Evolutionary conservation across 2,329 filamentous ascomycete species (phyloP).

Genomic region (Fusarium sarcochroum): DNA sequence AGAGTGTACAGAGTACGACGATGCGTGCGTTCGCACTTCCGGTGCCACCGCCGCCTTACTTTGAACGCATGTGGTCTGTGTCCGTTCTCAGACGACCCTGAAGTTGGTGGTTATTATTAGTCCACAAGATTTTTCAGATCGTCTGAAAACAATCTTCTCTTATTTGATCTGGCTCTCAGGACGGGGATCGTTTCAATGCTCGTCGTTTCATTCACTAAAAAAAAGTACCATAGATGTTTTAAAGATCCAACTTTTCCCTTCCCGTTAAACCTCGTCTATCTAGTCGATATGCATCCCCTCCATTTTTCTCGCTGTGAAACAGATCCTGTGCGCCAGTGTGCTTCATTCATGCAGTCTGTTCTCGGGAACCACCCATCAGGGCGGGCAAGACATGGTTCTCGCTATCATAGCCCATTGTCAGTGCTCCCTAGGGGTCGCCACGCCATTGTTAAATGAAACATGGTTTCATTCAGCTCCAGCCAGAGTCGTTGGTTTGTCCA

Average conservation of each 20-base stretch:
- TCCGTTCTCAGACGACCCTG: conserved; percentile 18
- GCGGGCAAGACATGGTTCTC: conserved; percentile 34
- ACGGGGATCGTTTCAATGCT: conserved; percentile 25
- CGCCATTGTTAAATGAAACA: conserved; percentile 26
- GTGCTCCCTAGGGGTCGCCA: conserved; percentile 19
- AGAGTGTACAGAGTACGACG: conserved; percentile 1
- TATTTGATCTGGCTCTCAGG: conserved; percentile 3
- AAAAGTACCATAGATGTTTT: conserved; percentile 36
- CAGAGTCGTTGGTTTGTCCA: conserved; percentile 12
- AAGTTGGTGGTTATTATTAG: conserved; percentile 7
- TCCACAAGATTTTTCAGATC: conserved; percentile 11
- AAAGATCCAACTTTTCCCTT: conserved; percentile 41
- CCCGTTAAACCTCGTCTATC: conserved; percentile 35
- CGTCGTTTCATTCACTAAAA: conserved; percentile 25
- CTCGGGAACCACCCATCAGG: conserved; percentile 3
- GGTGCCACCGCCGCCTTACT: conserved; percentile 21
- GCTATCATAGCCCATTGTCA: conserved; percentile 22
- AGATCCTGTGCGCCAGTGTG: conserved; percentile 38
- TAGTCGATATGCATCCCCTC: conserved; percentile 21
- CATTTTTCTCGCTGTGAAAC: conserved; percentile 35
- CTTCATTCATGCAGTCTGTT: conserved; percentile 34
- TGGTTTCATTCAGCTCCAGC: conserved; percentile 24
- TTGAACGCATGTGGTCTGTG: conserved; percentile 15
- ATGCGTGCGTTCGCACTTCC: conserved; percentile 15
- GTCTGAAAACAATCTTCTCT: background rate